phyloP scores from a whole-genome alignment of 169 alveolate species.

The Eimeria tenella region DNA sequence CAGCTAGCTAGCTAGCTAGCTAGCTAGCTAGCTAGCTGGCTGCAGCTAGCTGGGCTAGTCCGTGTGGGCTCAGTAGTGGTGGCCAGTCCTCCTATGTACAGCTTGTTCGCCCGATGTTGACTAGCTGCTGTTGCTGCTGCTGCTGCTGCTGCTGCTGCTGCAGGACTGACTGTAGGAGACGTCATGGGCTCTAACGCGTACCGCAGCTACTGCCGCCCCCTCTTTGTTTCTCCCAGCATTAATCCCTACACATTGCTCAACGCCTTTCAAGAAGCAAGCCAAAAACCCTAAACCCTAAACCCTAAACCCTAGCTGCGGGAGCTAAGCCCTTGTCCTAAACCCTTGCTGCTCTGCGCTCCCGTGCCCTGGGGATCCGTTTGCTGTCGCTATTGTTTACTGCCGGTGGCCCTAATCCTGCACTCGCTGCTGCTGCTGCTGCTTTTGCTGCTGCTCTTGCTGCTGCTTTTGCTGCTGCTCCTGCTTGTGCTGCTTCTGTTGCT shows the following conservation, averaged over 20 bases:
- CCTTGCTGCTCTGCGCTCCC: not conserved
- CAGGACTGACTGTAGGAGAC: constrained; percentile 44
- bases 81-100: too few relatives aligned
- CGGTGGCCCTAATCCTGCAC: not conserved
- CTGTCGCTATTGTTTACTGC: not conserved
- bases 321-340: not conserved
- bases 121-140: too few relatives aligned
- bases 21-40: not conserved
- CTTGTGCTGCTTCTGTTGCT: too few relatives aligned
- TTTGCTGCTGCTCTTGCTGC: too few relatives aligned
- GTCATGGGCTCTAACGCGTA: constrained; percentile 27
- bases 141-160: too few relatives aligned
- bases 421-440: not conserved
- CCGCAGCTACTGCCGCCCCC: constrained; percentile 60
- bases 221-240: constrained; percentile 48
- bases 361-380: not conserved
- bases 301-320: not conserved
- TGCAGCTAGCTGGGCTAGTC: not conserved
- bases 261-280: constrained; percentile 54
- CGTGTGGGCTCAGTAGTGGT: too few relatives aligned
- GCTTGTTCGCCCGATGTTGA: too few relatives aligned
- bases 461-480: too few relatives aligned
- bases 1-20: not conserved
- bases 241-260: constrained; percentile 65
- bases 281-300: not conserved